Evolutionary conservation across 2,329 filamentous ascomycete genomes (phyloP).

Genomic region (Grosmannia huntii): DNA sequence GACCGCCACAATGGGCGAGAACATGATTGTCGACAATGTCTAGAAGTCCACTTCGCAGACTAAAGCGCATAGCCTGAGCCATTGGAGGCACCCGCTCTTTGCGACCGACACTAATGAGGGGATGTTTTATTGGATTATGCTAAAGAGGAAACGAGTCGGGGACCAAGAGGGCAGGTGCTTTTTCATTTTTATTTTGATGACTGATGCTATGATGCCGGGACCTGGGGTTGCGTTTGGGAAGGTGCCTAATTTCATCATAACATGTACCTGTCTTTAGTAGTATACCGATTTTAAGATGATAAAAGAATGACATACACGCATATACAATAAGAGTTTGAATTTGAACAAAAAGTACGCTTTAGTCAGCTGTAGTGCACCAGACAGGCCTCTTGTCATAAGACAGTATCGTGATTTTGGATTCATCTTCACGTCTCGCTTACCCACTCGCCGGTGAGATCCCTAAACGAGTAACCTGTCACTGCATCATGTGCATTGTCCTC

Average conservation of each 20-base stretch:
- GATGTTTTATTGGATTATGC: neutral
- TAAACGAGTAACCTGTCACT: no score
- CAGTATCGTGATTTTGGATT: no score
- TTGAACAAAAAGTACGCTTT: no score
- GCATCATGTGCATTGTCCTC: no score
- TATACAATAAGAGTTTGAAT: neutral
- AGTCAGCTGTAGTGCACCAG: no score
- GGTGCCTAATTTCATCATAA: neutral
- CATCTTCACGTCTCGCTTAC: no score
- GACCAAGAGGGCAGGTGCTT: neutral
- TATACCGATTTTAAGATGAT: neutral
- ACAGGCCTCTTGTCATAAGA: no score
- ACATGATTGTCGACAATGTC: neutral
- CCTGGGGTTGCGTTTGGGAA: neutral
- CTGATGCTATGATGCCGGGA: neutral
- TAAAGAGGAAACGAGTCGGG: neutral
- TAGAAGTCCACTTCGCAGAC: neutral
- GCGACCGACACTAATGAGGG: neutral
- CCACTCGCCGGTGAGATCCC: no score
- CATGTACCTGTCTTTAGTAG: neutral
- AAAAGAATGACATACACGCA: neutral
- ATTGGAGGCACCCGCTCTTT: neutral
- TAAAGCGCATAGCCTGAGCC: neutral
- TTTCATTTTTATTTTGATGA: neutral
- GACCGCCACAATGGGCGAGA: neutral